A percentile compares a stretch with the other conserved stretches of the same genome.
Evolutionary conservation across 2,329 filamentous ascomycete genomes (phyloP).

Genomic region (Zymoseptoria brevis): DNA sequence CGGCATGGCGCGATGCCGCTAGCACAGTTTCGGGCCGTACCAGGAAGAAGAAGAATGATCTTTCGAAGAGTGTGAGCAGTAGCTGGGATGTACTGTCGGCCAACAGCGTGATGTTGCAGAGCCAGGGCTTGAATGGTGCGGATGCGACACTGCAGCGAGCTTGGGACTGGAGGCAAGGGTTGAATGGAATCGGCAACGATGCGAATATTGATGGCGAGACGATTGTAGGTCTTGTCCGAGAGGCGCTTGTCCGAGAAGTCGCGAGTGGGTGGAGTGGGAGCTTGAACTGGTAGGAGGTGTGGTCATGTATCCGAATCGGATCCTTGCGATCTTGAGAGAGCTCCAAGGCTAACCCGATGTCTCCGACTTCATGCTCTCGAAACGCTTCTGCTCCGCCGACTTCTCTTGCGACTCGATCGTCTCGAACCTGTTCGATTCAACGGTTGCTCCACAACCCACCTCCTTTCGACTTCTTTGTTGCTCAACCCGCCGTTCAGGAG

Average conservation of each 20-base stretch:
- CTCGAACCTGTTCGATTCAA: neutral
- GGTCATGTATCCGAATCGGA: neutral
- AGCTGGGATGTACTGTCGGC: conserved; percentile 26
- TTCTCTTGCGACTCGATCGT: neutral
- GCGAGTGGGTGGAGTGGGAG: conserved; percentile 16
- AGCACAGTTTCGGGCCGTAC: conserved; percentile 7
- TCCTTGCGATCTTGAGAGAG: neutral
- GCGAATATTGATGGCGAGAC: conserved; percentile 11
- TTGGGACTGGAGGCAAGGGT: conserved; percentile 20
- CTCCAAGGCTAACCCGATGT: neutral
- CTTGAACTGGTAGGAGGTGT: conserved; percentile 11
- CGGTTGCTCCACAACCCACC: conserved; percentile 23
- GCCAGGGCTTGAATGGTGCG: neutral
- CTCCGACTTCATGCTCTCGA: neutral
- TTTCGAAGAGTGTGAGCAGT: conserved; percentile 16
- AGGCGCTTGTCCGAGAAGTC: conserved; percentile 15
- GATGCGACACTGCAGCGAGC: conserved; percentile 8
- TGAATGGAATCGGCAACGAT: conserved; percentile 8
- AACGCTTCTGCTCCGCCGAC: neutral
- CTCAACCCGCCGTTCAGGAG: conserved; percentile 33
- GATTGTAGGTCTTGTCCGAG: conserved; percentile 13
- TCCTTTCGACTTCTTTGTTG: conserved; percentile 24
- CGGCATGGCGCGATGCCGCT: conserved; percentile 16
- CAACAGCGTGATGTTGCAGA: conserved; percentile 5
- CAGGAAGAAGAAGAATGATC: conserved; percentile 14